Evolutionary conservation across 139 green algal genomes (phyloP).

Genomic region (Haematococcus sp.): DNA sequence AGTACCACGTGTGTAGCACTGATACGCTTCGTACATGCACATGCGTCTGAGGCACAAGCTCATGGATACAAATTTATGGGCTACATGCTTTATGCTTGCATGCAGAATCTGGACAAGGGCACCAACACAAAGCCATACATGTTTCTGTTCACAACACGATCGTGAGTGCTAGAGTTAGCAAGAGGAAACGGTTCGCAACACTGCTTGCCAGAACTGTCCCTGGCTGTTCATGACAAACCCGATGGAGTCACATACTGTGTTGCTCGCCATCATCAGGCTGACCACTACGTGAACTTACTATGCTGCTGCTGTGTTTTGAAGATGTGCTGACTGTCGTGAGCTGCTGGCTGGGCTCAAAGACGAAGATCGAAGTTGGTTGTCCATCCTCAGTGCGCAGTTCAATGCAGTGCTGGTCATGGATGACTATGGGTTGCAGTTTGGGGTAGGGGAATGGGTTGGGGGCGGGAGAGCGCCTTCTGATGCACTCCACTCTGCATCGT

Average conservation of each 20-base stretch:
- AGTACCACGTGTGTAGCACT: not conserved
- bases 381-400: slow-evolving; percentile 21
- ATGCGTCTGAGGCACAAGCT: not conserved
- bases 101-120: not conserved
- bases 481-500: too few relatives aligned
- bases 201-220: too few relatives aligned
- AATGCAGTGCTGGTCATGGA: slow-evolving; percentile 23
- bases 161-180: not conserved
- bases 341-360: too few relatives aligned
- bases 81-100: not conserved
- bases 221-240: too few relatives aligned
- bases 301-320: too few relatives aligned
- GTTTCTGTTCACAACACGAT: slow-evolving; percentile 8
- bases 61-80: not conserved
- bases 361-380: too few relatives aligned
- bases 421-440: slow-evolving; percentile 18
- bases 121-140: slow-evolving; percentile 9
- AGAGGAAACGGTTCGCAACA: too few relatives aligned
- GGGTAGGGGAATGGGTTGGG: not conserved
- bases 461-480: too few relatives aligned
- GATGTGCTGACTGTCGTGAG: too few relatives aligned
- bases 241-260: too few relatives aligned
- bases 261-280: too few relatives aligned
- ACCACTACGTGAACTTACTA: too few relatives aligned
- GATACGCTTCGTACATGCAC: not conserved